Base-by-base conservation (phyloP, 495 filamentous ascomycete genomes). In the Letharia columbiana region DNA sequence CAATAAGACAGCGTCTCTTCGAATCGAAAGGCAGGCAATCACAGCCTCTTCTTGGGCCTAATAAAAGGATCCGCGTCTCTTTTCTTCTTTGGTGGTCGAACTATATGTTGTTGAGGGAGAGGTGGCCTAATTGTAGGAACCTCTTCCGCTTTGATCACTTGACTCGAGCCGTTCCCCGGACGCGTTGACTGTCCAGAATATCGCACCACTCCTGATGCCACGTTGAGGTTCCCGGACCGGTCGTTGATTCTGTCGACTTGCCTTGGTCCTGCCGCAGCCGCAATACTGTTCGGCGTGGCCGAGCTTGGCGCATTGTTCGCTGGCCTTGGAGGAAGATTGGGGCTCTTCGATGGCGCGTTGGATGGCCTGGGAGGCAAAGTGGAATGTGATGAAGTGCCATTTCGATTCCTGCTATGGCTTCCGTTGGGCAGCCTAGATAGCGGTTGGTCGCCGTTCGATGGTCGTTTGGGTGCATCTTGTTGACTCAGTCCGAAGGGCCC, bases 21-120 rank as follows among this genome's bases (percentile, higher is more conserved):
- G 17, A 37, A 58, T 17, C n/a, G 20, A 17, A 57, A 63, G 57
- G 31, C 33, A 57, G 37, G 59, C 60, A 31, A 45, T 63, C 62
- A 65, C 35, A 52, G 74, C 71, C 74, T 77, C 61, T 72, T 75
- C 66, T 82, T 84, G 9, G 81, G 81, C 31, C 78, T 73, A 59
- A 84, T 83, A 58, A 84, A 84, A 2, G 81, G 80, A 69, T 83
- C 80, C 13, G 64, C 77, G 47, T 80, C 75, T 66, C 81, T 82
- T 68, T 77, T 81, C 63, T 77, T 79, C 66, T 77, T 75, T 20
- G 76, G 76, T 15, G 77, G 77, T 20, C 57, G 65, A 33, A 71
- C 65, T 6, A 28, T 67, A 54, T 61, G 66, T 39, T 45, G 47
- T 45, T 54, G 47, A 44, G 68, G 62, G 31, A 49, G 35, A 45